phyloP scores from a whole-genome alignment of 2,329 filamentous ascomycete genomes.

The Hypoxylon sp. region DNA sequence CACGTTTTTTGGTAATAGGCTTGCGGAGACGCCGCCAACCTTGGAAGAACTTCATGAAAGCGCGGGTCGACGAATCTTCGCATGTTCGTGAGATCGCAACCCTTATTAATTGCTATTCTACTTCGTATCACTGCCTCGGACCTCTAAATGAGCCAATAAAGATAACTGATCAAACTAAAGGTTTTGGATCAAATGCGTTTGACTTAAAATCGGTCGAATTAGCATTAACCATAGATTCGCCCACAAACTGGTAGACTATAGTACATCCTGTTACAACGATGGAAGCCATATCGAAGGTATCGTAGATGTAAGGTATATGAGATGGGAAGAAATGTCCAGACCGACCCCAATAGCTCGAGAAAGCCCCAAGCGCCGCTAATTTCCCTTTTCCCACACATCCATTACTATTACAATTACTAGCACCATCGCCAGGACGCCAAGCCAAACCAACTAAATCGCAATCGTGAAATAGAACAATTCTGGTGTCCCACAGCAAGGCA shows the following conservation, averaged over 20 bases:
- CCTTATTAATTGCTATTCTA: not conserved
- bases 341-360: conserved; percentile 16
- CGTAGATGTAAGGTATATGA: conserved; percentile 2
- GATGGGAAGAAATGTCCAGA: conserved; percentile 21
- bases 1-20: not conserved
- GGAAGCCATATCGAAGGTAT: conserved; percentile 7
- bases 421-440: conserved; percentile 19
- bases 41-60: not conserved
- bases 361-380: conserved; percentile 13
- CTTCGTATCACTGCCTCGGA: not conserved
- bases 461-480: conserved; percentile 11
- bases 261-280: conserved; percentile 5
- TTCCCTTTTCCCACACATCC: conserved; percentile 21
- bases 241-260: conserved; percentile 15
- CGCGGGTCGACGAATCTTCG: not conserved
- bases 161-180: not conserved
- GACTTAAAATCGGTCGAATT: not conserved
- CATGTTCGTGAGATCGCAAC: not conserved
- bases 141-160: not conserved
- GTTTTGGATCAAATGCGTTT: not conserved
- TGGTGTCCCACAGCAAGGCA: conserved; percentile 13
- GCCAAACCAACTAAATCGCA: conserved; percentile 21
- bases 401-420: conserved; percentile 18
- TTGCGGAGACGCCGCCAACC: not conserved
- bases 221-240: not conserved